Evolutionary conservation across 2,329 filamentous ascomycete genomes (phyloP).

Genomic region (Stachybotrys chlorohalonatus): DNA sequence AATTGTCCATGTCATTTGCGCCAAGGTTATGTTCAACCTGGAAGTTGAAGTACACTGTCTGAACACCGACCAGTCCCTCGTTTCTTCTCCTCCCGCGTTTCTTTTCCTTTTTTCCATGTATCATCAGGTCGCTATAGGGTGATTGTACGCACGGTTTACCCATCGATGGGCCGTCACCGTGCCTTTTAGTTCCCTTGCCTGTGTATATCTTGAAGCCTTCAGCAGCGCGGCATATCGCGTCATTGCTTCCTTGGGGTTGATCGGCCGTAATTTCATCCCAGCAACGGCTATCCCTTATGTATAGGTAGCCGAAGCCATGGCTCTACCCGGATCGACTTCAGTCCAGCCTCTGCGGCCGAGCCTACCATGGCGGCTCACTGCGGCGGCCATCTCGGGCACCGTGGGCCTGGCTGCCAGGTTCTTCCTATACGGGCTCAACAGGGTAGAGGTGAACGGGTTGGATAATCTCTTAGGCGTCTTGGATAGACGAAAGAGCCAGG

Average conservation of each 20-base stretch:
- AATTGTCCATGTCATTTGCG: neutral
- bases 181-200: too few relatives aligned
- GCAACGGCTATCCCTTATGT: too few relatives aligned
- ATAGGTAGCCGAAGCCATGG: neutral
- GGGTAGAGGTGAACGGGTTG: conserved; percentile 67
- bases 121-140: neutral
- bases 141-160: too few relatives aligned
- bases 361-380: conserved; percentile 62
- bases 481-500: conserved; percentile 58
- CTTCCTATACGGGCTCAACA: conserved; percentile 69
- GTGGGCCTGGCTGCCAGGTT: conserved; percentile 61
- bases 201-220: neutral
- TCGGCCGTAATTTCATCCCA: too few relatives aligned
- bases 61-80: neutral
- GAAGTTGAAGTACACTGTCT: neutral
- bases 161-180: too few relatives aligned
- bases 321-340: neutral
- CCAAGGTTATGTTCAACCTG: neutral
- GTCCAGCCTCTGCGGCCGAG: conserved; percentile 33
- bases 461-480: conserved; percentile 66
- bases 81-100: neutral
- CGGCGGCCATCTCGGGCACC: conserved; percentile 65
- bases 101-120: neutral
- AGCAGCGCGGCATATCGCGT: neutral
- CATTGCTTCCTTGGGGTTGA: neutral